Conservation (phyloP, 2,329 filamentous ascomycete genomes). For the Stachybotrys echinatus region DNA sequence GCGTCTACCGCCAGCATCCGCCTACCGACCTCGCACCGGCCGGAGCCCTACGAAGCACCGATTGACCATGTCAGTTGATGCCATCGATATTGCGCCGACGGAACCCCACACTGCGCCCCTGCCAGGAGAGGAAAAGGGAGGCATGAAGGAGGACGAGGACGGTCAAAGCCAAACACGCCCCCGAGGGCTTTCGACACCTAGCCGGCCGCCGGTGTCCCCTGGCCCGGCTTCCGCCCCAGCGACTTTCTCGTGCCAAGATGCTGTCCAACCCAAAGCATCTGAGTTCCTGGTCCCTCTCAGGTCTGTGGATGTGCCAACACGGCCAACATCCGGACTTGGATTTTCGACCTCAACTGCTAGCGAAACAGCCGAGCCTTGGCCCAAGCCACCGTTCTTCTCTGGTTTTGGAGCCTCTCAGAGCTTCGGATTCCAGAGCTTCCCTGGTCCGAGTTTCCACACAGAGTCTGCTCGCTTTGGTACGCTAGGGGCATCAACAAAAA, state of each 20-base stretch:
- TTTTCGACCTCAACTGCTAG: conserved; percentile 7
- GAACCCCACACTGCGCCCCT: conserved; percentile 58
- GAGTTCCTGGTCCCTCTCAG: conserved; percentile 13
- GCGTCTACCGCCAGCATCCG: conserved; percentile 36
- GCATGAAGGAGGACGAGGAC: conserved; percentile 29
- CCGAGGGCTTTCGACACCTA: conserved; percentile 49
- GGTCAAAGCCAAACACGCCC: conserved; percentile 36
- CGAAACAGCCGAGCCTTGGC: conserved; percentile 14
- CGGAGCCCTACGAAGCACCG: conserved; percentile 57
- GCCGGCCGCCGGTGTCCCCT: conserved; percentile 45
- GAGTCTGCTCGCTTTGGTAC: not conserved
- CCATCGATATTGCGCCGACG: conserved; percentile 45
- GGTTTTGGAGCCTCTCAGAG: conserved; percentile 33
- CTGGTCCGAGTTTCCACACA: conserved; percentile 13
- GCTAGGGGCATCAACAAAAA: conserved; percentile 7
- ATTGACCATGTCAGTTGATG: conserved; percentile 54
- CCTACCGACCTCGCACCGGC: conserved; percentile 43
- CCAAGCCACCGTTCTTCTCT: conserved; percentile 39
- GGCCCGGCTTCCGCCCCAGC: conserved; percentile 65
- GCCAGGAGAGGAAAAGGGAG: conserved; percentile 44
- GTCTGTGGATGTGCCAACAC: conserved; percentile 20
- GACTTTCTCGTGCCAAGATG: conserved; percentile 52
- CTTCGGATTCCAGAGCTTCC: conserved; percentile 38
- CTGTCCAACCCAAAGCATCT: conserved; percentile 32
- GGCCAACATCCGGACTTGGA: conserved; percentile 28